Evolutionary conservation across 164 flowering plant genomes (phyloP).

Genomic region (Kalanchoe fedtschenkoi): DNA sequence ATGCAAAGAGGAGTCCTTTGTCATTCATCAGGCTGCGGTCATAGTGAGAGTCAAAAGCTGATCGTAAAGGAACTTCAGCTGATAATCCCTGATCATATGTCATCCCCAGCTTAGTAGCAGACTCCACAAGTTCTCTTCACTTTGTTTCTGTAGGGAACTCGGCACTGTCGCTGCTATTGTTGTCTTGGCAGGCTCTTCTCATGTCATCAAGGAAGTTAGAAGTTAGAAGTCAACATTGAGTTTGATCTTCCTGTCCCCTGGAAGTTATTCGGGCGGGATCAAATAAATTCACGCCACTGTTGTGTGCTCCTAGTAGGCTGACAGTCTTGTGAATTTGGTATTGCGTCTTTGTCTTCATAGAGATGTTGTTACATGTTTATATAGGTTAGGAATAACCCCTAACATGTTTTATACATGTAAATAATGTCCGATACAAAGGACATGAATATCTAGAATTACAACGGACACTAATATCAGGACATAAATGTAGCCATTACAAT

Average conservation of each 20-base stretch:
- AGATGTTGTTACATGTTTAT: too few species aligned
- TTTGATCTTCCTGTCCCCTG: constrained; percentile 22
- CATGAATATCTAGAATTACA: too few species aligned
- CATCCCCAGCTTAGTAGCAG: constrained; percentile 9
- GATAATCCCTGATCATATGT: constrained; percentile 10
- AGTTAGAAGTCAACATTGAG: constrained; percentile 16
- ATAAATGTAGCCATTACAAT: too few species aligned
- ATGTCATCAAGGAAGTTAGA: constrained; percentile 16
- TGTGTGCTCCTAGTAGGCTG: constrained; percentile 11
- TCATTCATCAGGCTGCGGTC: constrained; percentile 24
- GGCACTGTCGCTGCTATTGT: constrained; percentile 5
- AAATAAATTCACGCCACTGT: constrained; percentile 20
- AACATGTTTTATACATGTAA: too few species aligned
- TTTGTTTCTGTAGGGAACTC: not conserved
- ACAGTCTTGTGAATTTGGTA: too few species aligned
- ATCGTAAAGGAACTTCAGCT: constrained; percentile 11
- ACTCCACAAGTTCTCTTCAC: constrained; percentile 5
- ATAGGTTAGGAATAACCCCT: too few species aligned
- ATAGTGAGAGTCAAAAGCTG: constrained; percentile 29
- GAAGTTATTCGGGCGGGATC: constrained; percentile 16
- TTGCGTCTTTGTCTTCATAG: too few species aligned
- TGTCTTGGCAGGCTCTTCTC: constrained; percentile 17
- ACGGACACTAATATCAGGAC: too few species aligned
- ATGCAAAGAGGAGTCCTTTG: constrained; percentile 38
- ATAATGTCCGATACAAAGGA: too few species aligned